Evolutionary conservation across 2,329 filamentous ascomycete species (phyloP).

Genomic region (Westerdykella sp.): DNA sequence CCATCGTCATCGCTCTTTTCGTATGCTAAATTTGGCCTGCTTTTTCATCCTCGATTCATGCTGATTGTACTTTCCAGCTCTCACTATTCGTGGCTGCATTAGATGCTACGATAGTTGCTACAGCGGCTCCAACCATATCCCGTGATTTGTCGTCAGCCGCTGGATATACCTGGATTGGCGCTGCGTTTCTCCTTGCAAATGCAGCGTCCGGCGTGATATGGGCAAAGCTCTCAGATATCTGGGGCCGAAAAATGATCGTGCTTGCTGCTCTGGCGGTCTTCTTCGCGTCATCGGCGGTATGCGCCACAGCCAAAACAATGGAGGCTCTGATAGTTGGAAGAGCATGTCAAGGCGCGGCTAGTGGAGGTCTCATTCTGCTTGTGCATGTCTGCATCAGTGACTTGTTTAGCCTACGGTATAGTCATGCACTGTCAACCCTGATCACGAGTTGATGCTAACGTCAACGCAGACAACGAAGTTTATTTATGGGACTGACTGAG

Average conservation of each 20-base stretch:
- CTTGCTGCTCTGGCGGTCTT: constrained; percentile 51
- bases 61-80: constrained; percentile 18
- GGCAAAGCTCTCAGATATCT: constrained; percentile 57
- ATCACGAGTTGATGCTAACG: background rate
- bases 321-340: constrained; percentile 55
- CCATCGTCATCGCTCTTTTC: constrained; percentile 29
- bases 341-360: constrained; percentile 57
- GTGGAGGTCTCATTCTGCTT: constrained; percentile 56
- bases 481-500: constrained; percentile 49
- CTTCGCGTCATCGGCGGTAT: constrained; percentile 55
- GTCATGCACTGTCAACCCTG: background rate
- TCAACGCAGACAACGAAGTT: constrained; percentile 37
- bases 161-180: constrained; percentile 74
- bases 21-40: constrained; percentile 14
- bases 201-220: constrained; percentile 64
- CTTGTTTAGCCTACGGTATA: constrained; percentile 52
- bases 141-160: constrained; percentile 57
- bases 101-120: constrained; percentile 56
- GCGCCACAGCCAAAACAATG: constrained; percentile 52
- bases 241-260: constrained; percentile 51
- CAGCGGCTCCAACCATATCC: constrained; percentile 61
- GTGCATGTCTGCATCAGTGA: constrained; percentile 60
- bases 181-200: constrained; percentile 64
- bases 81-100: constrained; percentile 40
- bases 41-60: background rate